These are phyloP conservation scores for Stachybotrys chartarum DNA, from an alignment of 2,329 filamentous ascomycete genomes.

Conservation along the genomic window DNA sequence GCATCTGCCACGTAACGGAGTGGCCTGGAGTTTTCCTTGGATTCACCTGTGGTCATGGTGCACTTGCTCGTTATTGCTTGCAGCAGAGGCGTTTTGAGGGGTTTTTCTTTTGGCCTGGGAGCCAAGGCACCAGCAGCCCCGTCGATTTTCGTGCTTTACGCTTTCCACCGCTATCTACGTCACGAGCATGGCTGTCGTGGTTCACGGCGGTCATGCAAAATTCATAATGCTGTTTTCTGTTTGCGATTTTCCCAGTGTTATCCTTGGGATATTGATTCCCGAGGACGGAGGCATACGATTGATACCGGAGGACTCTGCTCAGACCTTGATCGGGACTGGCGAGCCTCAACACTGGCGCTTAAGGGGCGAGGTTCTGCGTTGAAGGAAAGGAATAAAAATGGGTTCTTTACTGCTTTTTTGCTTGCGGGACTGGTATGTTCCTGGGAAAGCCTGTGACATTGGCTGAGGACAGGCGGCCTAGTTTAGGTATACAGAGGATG, in stretches of 20 bases:
- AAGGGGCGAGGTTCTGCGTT: background rate
- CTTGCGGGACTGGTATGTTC: background rate
- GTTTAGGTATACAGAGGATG: background rate
- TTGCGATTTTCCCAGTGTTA: background rate
- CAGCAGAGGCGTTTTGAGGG: background rate
- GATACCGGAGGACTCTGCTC: background rate
- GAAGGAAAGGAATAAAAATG: background rate
- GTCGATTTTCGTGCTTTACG: background rate
- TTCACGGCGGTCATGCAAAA: background rate
- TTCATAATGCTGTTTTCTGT: background rate
- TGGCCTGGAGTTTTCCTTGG: background rate
- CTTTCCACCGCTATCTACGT: background rate
- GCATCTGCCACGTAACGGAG: background rate
- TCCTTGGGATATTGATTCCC: background rate
- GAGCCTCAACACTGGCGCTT: background rate
- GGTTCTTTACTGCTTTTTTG: background rate
- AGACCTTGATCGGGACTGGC: background rate
- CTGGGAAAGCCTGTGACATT: background rate
- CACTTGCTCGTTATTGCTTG: background rate
- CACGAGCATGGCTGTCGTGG: background rate
- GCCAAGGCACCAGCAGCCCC: background rate
- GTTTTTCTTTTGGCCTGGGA: background rate
- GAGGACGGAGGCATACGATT: background rate
- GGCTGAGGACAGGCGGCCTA: background rate
- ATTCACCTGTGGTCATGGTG: background rate